Evolutionary conservation across 805 yeast species (phyloP).

Genomic region (Saccharomycopsis guyanensis): DNA sequence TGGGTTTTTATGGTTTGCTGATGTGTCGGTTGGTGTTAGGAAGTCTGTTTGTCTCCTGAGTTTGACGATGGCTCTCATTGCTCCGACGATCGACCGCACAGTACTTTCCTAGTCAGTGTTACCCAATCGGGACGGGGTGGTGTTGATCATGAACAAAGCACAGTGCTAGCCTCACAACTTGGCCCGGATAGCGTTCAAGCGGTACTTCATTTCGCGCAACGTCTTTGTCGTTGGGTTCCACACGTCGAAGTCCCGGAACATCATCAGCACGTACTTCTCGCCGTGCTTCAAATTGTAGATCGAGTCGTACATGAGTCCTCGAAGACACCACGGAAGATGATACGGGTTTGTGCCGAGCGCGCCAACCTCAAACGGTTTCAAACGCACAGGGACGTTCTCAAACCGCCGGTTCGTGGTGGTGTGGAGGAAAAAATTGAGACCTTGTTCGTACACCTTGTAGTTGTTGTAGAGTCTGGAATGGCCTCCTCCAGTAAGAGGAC

Average conservation of each 20-base stretch:
- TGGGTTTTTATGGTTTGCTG: too few relatives aligned
- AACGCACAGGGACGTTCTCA: constrained; percentile 27
- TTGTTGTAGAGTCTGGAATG: constrained; percentile 88
- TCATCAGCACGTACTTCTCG: constrained; percentile 47
- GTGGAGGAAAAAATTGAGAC: constrained; percentile 64
- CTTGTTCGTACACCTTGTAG: constrained; percentile 74
- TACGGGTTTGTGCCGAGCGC: constrained; percentile 73
- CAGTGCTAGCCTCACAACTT: constrained; percentile 12
- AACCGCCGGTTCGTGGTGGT: constrained; percentile 31
- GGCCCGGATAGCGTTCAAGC: constrained; percentile 48
- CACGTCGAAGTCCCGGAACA: constrained; percentile 63
- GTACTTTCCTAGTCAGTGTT: too few relatives aligned
- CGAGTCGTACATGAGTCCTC: constrained; percentile 71
- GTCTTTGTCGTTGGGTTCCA: constrained; percentile 87
- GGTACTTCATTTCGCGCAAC: constrained; percentile 74
- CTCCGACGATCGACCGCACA: too few relatives aligned
- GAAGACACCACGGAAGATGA: constrained; percentile 85
- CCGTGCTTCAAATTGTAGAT: constrained; percentile 40
- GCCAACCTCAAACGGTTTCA: constrained; percentile 48
- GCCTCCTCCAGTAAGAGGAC: constrained; percentile 92
- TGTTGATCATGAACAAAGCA: too few relatives aligned
- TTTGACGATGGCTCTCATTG: too few relatives aligned
- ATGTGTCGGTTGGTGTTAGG: too few relatives aligned
- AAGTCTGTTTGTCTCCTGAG: too few relatives aligned
- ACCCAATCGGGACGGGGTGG: too few relatives aligned